Base-by-base conservation (phyloP, 1,139 yeast species). In the Kurtzmaniella quercitrusa region DNA sequence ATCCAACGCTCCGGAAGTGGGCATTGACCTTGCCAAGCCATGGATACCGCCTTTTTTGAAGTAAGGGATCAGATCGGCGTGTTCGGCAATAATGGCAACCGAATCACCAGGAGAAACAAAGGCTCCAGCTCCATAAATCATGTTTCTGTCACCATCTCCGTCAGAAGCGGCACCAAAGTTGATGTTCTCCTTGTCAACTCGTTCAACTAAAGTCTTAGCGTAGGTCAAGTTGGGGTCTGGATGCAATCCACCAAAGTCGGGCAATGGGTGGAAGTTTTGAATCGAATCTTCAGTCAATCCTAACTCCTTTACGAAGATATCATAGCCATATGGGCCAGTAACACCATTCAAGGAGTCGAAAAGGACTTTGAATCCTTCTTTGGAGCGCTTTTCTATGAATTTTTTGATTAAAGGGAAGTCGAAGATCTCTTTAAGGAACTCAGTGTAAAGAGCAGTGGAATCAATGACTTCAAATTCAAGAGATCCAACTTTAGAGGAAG, bases 41-140 rank as follows among this genome's bases (percentile, higher is more conserved):
- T 85, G 77, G 33, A 91, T 85, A 39, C 98, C 98, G 50, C 82
- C 81, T 56, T 85, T 80, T 56, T 79, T 75, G 70, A 94, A 93
- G 69, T 91, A 93, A 15, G 98, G 98, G 54, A 93, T 93, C 50
- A 78, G 78, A 46, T 77, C 77, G 10, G 96, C 93, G 60, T 93
- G 87, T 68, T 93, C 98, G 18, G 98, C 91, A 62, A 93, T 93
- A 54, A 93, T 91, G 39, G 98, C 98, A 29, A 93, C 98, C 6
- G 96, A 87, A 65, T 93, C 98, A 62, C 98, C 98, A 2, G 98
- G 98, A 0, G 97, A 90, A 9, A 93, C 98, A 66, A 93, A 94
- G 1, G 98, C 80, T 43, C 88, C 87, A 37, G 91, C 91, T 48
- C 98, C 98, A 65, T 93, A 93, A 58, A 93, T 94, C 98, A 93